phyloP scores from a whole-genome alignment of 345 rosid species.

The Bruguiera parviflora region DNA sequence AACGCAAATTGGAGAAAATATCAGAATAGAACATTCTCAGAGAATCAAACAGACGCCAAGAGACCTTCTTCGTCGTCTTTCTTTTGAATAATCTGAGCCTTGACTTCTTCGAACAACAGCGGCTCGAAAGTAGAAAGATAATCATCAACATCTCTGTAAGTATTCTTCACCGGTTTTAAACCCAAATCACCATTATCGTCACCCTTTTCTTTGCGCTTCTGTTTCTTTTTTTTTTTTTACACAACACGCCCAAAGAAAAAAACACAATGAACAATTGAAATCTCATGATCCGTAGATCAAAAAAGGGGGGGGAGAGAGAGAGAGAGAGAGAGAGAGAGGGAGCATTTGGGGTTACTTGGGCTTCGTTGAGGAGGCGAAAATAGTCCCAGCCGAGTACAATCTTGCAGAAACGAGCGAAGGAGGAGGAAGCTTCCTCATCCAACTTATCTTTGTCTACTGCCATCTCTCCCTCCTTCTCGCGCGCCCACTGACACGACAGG shows the following conservation, averaged over 20 bases:
- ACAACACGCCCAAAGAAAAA: background rate
- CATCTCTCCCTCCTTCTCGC: constrained; percentile 24
- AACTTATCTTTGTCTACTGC: constrained; percentile 55
- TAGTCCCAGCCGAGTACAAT: constrained; percentile 78
- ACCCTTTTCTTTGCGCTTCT: constrained; percentile 28
- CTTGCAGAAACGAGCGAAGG: constrained; percentile 57
- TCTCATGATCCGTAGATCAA: background rate
- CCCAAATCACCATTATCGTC: constrained; percentile 25
- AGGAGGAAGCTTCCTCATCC: constrained; percentile 48
- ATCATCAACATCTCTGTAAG: constrained; percentile 67
- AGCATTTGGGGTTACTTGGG: constrained; percentile 26
- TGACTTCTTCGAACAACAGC: constrained; percentile 84
- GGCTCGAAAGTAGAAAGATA: constrained; percentile 83
- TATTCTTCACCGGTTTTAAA: constrained; percentile 55
- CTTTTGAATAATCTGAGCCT: constrained; percentile 78
- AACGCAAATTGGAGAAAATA: background rate
- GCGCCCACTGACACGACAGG: background rate
- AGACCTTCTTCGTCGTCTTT: constrained; percentile 75
- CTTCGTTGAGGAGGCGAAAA: constrained; percentile 51
- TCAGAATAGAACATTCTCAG: background rate
- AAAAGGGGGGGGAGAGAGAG: background rate
- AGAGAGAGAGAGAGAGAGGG: background rate
- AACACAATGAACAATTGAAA: background rate
- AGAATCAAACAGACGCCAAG: background rate
- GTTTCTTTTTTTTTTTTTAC: constrained; percentile 28